Base-by-base conservation (phyloP, 2,329 filamentous ascomycete species). In the Cryoendolithus antarcticus region DNA sequence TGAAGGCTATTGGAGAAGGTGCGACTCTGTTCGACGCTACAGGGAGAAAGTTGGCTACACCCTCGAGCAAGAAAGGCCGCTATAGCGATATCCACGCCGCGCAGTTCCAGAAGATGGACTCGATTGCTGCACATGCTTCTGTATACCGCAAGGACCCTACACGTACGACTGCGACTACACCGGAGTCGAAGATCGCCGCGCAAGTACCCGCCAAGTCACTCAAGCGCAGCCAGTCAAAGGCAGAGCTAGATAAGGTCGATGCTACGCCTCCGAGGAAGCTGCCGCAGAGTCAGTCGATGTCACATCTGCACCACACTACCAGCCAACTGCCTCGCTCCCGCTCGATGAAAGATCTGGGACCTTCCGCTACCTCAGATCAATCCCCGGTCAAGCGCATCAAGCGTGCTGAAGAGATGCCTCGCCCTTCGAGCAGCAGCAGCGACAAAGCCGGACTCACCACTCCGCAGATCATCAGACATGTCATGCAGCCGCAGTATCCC, bases 71-170 rank as follows among this genome's bases (percentile, higher is more conserved):
- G 58, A 72, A 76, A 37, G 68, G 78, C 36, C 80, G 89, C 34
- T 96, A 80, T 63, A 94, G 85, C 57, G 80, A 86, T 46, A 78
- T 75, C 30, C 89, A 96, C 58, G 82, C 84, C 74, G 77, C 80
- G 36, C 75, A 89, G 54, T 95, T 96, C 65, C 85, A 85, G 63
- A 96, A 93, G 69, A 95, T 96, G 89, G 86, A 94, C 58, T 95
- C 88, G 2, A 95, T 96, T 55, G 84, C 77, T 32, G 80, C 80
- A 45, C 88, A 95, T 57, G 71, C 86, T 6, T 93, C 88, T 8
- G 75, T 80, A 10, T 91, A 80, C 65, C 72, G 84, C 45, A 71
- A 72, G 13, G 69, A 74, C 43, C 38, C 42, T 9, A 38, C 33
- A 9, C 30, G 39, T 9, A 9, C 38, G 30, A 35, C 33, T 31